Conservation (phyloP, 805 yeast genomes). For the Kluyveromyces dobzhanskii region DNA sequence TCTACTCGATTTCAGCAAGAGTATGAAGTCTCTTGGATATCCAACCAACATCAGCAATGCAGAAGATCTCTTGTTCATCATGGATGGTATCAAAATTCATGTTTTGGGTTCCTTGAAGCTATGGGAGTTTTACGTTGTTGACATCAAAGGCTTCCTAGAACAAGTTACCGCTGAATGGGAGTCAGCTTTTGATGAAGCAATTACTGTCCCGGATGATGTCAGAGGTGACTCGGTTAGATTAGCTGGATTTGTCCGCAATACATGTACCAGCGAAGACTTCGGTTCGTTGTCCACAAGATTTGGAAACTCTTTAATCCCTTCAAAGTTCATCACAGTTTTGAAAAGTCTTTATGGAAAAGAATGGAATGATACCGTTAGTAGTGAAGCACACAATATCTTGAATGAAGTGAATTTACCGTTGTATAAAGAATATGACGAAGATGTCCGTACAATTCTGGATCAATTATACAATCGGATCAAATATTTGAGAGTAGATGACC, state of each 20-base stretch:
- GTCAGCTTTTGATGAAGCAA: constrained; percentile 13
- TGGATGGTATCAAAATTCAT: constrained; percentile 60
- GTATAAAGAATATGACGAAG: constrained; percentile 70
- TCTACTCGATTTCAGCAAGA: constrained; percentile 56
- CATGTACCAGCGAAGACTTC: constrained; percentile 34
- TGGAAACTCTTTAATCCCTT: constrained; percentile 45
- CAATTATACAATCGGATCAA: constrained; percentile 72
- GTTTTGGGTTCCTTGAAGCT: constrained; percentile 59
- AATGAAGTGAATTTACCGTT: constrained; percentile 72
- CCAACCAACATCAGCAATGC: constrained; percentile 46
- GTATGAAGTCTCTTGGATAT: constrained; percentile 48
- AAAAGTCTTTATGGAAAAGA: constrained; percentile 29
- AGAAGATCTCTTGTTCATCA: constrained; percentile 49
- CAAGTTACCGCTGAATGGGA: constrained; percentile 34
- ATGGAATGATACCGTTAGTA: constrained; percentile 27
- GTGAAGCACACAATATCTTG: constrained; percentile 43
- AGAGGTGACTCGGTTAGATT: constrained; percentile 34
- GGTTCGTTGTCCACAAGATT: constrained; percentile 40
- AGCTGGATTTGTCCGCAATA: constrained; percentile 39
- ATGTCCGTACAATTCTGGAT: constrained; percentile 50
- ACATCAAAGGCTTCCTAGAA: constrained; percentile 38
- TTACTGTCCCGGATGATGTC: constrained; percentile 40
- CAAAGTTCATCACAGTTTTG: constrained; percentile 46
- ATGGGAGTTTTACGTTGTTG: constrained; percentile 84
- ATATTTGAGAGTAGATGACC: constrained; percentile 63